phyloP scores from a whole-genome alignment of 2,329 filamentous ascomycete species.

The Lomentospora prolificans region DNA sequence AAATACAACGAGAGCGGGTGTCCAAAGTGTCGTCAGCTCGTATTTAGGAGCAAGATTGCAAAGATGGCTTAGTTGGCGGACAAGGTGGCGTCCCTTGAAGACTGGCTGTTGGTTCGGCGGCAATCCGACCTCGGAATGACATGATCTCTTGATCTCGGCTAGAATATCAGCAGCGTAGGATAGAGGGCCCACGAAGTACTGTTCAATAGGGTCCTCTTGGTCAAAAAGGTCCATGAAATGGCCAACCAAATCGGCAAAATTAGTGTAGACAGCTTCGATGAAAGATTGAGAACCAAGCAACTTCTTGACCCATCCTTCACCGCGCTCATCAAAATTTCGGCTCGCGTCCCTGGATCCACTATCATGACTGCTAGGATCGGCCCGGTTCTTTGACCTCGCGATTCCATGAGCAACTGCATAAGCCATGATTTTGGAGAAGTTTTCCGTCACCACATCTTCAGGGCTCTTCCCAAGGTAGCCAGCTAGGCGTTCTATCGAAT shows the following conservation, averaged over 20 bases:
- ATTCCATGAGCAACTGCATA: slow-evolving; percentile 64
- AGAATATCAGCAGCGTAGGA: slow-evolving; percentile 53
- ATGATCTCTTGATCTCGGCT: slow-evolving; percentile 57
- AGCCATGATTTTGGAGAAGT: slow-evolving; percentile 70
- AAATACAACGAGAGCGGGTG: slow-evolving; percentile 60
- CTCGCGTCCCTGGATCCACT: background rate
- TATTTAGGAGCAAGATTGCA: slow-evolving; percentile 57
- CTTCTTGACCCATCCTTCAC: slow-evolving; percentile 24
- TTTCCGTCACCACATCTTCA: slow-evolving; percentile 49
- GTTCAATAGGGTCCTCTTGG: slow-evolving; percentile 66
- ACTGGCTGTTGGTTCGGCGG: slow-evolving; percentile 77
- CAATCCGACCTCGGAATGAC: slow-evolving; percentile 54
- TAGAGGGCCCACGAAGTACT: slow-evolving; percentile 51
- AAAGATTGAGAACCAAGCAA: slow-evolving; percentile 59
- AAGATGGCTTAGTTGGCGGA: slow-evolving; percentile 67
- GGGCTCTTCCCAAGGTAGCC: slow-evolving; percentile 42
- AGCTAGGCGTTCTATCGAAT: slow-evolving; percentile 52
- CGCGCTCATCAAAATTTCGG: slow-evolving; percentile 1
- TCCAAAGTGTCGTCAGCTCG: slow-evolving; percentile 61
- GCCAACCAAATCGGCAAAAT: slow-evolving; percentile 69
- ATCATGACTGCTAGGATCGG: slow-evolving; percentile 2
- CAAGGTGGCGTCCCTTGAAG: slow-evolving; percentile 69
- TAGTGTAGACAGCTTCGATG: slow-evolving; percentile 49
- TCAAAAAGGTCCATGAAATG: slow-evolving; percentile 68
- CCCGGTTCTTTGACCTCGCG: slow-evolving; percentile 9